A percentile compares a stretch with the other conserved stretches of the same genome.
phyloP scores from a whole-genome alignment of 768 basidiomycete species.

The Lactarius vividus region DNA sequence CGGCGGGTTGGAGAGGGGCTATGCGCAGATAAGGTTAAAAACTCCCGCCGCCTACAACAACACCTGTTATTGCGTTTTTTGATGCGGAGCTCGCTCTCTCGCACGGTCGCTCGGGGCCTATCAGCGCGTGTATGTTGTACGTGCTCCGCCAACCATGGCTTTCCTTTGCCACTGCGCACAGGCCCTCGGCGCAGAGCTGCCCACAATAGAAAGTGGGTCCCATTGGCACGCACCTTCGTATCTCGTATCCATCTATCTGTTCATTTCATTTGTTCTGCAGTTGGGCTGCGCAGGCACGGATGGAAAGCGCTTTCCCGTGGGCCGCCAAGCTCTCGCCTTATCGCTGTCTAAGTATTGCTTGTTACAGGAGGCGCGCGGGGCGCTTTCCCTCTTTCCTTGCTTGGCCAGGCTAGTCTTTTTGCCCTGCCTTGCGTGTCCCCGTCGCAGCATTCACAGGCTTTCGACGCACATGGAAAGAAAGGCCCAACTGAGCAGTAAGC shows the following conservation, averaged over 20 bases:
- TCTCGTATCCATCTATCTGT: neutral
- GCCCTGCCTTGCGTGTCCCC: neutral
- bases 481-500: neutral
- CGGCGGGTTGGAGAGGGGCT: neutral
- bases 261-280: neutral
- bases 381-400: neutral
- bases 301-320: neutral
- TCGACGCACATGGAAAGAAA: neutral
- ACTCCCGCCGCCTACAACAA: neutral
- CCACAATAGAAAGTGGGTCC: conserved; percentile 2
- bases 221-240: neutral
- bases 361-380: neutral
- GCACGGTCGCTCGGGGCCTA: neutral
- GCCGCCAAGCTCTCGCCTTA: neutral
- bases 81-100: conserved; percentile 7
- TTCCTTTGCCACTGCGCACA: neutral
- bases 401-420: neutral
- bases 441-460: neutral
- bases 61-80: neutral
- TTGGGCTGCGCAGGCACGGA: conserved; percentile 16
- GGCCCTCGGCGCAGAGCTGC: conserved; percentile 2
- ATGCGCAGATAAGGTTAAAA: conserved; percentile 8
- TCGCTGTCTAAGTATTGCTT: neutral
- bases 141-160: conserved; percentile 7
- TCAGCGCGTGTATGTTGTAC: neutral